phyloP scores from a whole-genome alignment of 176 grass and related monocot species.

The Pharus latifolius region DNA sequence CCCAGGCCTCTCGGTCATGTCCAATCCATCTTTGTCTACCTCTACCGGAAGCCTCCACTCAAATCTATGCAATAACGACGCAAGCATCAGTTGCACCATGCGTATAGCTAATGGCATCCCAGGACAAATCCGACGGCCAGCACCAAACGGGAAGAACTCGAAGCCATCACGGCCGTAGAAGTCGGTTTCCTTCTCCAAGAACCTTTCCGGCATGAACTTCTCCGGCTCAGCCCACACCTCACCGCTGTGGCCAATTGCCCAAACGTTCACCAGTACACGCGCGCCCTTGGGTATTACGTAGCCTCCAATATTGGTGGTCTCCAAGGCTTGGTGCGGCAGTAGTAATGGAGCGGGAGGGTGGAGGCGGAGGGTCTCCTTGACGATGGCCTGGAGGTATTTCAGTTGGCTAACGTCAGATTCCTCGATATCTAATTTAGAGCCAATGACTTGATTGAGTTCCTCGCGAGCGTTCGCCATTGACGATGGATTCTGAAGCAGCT shows the following conservation, averaged over 20 bases:
- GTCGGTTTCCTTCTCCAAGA: slow-evolving; percentile 19
- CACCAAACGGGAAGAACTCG: slow-evolving; percentile 38
- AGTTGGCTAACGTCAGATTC: slow-evolving; percentile 21
- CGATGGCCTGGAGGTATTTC: slow-evolving; percentile 37
- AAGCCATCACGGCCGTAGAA: slow-evolving; percentile 26
- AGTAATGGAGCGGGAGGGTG: slow-evolving; percentile 36
- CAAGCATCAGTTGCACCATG: slow-evolving; percentile 35
- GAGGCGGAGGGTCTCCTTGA: slow-evolving; percentile 50
- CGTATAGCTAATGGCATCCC: slow-evolving; percentile 22
- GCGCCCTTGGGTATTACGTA: slow-evolving; percentile 30
- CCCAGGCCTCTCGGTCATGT: slow-evolving; percentile 18
- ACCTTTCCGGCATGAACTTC: slow-evolving; percentile 34
- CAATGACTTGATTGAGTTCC: slow-evolving; percentile 18
- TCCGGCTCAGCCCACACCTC: slow-evolving; percentile 28
- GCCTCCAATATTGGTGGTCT: slow-evolving; percentile 9
- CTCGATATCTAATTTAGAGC: background rate
- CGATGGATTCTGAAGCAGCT: slow-evolving; percentile 34
- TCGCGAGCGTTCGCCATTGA: slow-evolving; percentile 32
- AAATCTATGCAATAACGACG: slow-evolving; percentile 23
- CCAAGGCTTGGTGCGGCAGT: slow-evolving; percentile 19
- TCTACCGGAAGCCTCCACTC: slow-evolving; percentile 28
- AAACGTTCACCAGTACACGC: slow-evolving; percentile 34
- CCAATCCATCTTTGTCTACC: background rate
- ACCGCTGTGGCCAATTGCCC: slow-evolving; percentile 30
- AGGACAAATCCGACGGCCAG: slow-evolving; percentile 21